These are phyloP conservation scores for Akanthomyces muscarius DNA, from an alignment of 2,329 filamentous ascomycete genomes.

Conservation along the genomic window DNA sequence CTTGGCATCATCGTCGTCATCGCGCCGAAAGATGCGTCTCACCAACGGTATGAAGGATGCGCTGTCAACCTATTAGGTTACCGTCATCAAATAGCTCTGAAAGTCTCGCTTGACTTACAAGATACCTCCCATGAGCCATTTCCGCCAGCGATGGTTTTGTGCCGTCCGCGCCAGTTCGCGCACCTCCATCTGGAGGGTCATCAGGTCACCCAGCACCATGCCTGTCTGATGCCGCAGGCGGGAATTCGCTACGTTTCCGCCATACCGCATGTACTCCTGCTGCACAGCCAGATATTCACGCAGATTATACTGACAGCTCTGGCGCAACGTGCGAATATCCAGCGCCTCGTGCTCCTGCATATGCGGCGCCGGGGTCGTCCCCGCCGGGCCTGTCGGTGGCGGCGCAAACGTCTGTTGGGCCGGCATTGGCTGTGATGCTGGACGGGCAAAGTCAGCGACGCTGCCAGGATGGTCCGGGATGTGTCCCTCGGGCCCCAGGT, in stretches of 20 bases:
- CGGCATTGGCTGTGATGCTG: conserved; percentile 25
- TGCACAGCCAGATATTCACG: conserved; percentile 34
- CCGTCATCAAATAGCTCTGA: neutral
- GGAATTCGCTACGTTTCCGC: conserved; percentile 33
- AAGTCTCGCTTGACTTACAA: conserved; percentile 37
- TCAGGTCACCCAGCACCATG: conserved; percentile 42
- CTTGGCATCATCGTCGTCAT: conserved; percentile 34
- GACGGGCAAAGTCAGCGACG: conserved; percentile 18
- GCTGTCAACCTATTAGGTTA: conserved; percentile 27
- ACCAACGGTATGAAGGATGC: conserved; percentile 50
- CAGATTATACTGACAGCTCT: conserved; percentile 34
- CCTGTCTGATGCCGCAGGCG: conserved; percentile 41
- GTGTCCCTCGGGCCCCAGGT: conserved; percentile 22
- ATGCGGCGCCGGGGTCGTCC: neutral
- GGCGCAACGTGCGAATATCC: conserved; percentile 31
- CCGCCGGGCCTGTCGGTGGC: neutral
- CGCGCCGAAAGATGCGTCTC: conserved; percentile 47
- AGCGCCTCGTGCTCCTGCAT: conserved; percentile 16
- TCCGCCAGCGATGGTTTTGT: conserved; percentile 49
- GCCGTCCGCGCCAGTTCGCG: conserved; percentile 39
- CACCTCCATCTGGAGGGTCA: conserved; percentile 41
- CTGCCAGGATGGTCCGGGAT: conserved; percentile 23
- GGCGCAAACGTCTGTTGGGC: conserved; percentile 22
- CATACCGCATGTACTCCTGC: conserved; percentile 27
- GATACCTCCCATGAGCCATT: conserved; percentile 48